Evolutionary conservation across 208 protist genomes (phyloP), one percentile per base, ranked within the genome.

Genomic region (Leishmania martiniquensis): DNA sequence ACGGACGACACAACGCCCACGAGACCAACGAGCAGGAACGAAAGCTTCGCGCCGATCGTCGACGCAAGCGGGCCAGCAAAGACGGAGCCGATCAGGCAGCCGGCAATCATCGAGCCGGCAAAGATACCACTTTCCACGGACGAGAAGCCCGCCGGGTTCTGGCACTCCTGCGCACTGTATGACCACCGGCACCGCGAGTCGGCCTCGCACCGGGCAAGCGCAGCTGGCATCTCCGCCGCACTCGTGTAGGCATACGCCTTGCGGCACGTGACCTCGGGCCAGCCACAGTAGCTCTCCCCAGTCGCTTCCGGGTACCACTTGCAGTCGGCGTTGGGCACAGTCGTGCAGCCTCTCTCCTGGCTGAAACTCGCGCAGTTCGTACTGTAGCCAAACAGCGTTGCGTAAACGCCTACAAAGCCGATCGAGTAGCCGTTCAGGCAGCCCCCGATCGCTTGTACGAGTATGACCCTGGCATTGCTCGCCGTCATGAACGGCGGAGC

Each of bases 21-120:
- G 47, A 95, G 80, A 44, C 91, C 89, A 42, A 88, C 73, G 44
- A 92, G 57, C 20, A 91, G 59, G 82, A 97, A 92, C 37, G 89
- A 88, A 29, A 84, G 65, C 68, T 88, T 90, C 32, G 85, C 71
- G 45, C 93, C 93, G 52, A 94, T 77, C 49, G 32, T 60, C 22
- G 68, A 79, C 59, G 84, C 80, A 20, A 94, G 76, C 55, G 75
- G 69, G 13, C 87, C 90, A 65, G 85, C 85, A 60, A 93, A 91
- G 49, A 95, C 72, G 66, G 93, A 91, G 39, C 93, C 91, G 80
- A 97, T 84, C 80, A 94, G 70, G 81, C 85, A 90, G 51, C 91
- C 93, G 51, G 93, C 62, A 84, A 95, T 96, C 91, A 97, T 95
- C 67, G 91, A 72, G 25, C 86, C 88, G 75, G 91, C 88, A 70